phyloP scores from a whole-genome alignment of 768 basidiomycete species.

The Lactarius sp. region DNA sequence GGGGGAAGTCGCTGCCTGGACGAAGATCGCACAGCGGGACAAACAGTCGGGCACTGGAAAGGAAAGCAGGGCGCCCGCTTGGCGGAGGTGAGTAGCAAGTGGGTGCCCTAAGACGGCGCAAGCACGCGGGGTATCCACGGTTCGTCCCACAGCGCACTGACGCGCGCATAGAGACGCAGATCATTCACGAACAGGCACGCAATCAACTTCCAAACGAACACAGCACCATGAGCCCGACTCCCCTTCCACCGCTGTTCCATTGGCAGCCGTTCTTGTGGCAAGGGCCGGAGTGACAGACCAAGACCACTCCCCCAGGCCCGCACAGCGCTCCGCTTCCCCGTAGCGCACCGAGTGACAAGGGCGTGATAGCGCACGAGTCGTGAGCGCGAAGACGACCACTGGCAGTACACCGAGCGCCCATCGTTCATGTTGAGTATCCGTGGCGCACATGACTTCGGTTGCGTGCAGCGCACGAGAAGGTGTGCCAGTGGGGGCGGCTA shows the following conservation, averaged over 20 bases:
- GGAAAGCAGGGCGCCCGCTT: no score
- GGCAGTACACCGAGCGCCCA: slow-evolving; percentile 67
- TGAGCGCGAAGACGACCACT: slow-evolving; percentile 77
- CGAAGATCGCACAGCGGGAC: neutral
- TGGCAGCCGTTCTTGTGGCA: slow-evolving; percentile 7
- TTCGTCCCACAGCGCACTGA: slow-evolving; percentile 43
- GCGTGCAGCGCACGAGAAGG: slow-evolving; percentile 21
- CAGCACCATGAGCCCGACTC: slow-evolving; percentile 33
- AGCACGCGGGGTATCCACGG: slow-evolving; percentile 8
- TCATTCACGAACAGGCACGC: slow-evolving; percentile 63
- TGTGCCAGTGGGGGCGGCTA: slow-evolving; percentile 23
- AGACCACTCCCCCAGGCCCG: slow-evolving; percentile 58
- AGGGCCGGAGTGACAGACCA: slow-evolving; percentile 47
- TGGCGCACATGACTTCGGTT: slow-evolving; percentile 38
- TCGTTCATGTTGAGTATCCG: slow-evolving; percentile 55
- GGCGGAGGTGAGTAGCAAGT: neutral
- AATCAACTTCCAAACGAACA: slow-evolving; percentile 51
- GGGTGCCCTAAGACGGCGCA: neutral
- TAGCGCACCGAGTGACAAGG: slow-evolving; percentile 23
- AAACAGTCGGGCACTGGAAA: no score
- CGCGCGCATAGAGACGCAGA: slow-evolving; percentile 52
- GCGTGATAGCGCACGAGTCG: slow-evolving; percentile 57
- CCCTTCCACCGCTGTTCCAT: slow-evolving; percentile 1
- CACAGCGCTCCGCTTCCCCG: slow-evolving; percentile 37
- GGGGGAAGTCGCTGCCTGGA: neutral